Evolutionary conservation across 306 rosid genomes (phyloP).

Genomic region (Elaeagnus macrophylla): DNA sequence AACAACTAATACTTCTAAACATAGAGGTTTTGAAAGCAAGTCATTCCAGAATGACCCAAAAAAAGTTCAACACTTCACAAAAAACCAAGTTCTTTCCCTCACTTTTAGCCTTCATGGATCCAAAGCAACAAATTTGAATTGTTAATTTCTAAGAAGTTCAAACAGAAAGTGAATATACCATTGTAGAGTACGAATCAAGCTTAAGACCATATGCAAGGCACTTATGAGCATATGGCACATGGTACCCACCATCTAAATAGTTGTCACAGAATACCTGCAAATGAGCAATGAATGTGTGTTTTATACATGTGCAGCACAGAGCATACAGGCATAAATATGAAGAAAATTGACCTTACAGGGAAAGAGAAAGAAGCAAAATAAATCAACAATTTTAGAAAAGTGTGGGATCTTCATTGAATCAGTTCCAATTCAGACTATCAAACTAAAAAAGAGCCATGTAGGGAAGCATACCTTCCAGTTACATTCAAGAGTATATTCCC

Average conservation of each 20-base stretch:
- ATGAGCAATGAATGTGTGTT: neutral
- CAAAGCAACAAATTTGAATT: slow-evolving; percentile 1
- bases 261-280: slow-evolving; percentile 89
- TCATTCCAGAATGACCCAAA: neutral
- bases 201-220: slow-evolving; percentile 76
- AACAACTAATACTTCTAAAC: slow-evolving; percentile 4
- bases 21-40: neutral
- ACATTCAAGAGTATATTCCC: slow-evolving; percentile 73
- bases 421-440: neutral
- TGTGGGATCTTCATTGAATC: neutral
- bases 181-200: slow-evolving; percentile 61
- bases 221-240: slow-evolving; percentile 86
- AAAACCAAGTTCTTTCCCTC: slow-evolving; percentile 7
- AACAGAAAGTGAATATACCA: slow-evolving; percentile 37
- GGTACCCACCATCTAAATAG: slow-evolving; percentile 96
- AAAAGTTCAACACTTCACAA: neutral
- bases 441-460: neutral
- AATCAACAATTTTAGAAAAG: neutral
- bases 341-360: neutral
- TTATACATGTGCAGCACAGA: too few relatives aligned
- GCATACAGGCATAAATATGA: too few relatives aligned
- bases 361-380: neutral
- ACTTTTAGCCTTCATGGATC: slow-evolving; percentile 3
- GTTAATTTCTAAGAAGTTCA: slow-evolving; percentile 9
- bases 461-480: slow-evolving; percentile 74